Evolutionary conservation across 257 asterid species (phyloP).

Genomic region (Ilex asprella): DNA sequence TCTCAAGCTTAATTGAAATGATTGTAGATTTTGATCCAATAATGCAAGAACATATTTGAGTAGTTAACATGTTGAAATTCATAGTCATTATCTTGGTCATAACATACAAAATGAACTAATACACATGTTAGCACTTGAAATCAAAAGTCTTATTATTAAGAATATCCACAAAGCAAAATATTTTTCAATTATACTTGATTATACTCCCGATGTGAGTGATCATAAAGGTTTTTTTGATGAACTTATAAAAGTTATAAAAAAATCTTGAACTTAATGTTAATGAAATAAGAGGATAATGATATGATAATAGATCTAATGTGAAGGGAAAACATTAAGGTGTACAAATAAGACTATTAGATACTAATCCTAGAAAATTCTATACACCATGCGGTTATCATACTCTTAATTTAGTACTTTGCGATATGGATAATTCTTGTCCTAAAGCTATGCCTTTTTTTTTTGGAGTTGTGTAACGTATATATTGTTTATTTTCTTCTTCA

Average conservation of each 20-base stretch:
- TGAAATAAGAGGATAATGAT: conserved; percentile 1
- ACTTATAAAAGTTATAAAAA: background rate
- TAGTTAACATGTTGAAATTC: background rate
- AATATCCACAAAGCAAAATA: background rate
- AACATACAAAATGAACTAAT: conserved; percentile 11
- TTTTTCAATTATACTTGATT: conserved; percentile 13
- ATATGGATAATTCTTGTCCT: conserved; percentile 2
- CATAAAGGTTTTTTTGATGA: background rate
- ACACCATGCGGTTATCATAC: background rate
- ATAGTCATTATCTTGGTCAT: conserved; percentile 2
- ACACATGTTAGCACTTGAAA: background rate
- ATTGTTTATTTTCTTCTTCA: conserved; percentile 2
- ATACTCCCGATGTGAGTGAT: too few species aligned
- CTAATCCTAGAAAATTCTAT: conserved; percentile 2
- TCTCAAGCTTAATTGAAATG: background rate
- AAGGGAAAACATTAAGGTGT: conserved; percentile 1
- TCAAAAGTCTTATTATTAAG: too few species aligned
- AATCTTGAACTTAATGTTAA: background rate
- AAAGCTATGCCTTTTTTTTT: conserved; percentile 2
- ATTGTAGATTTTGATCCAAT: conserved; percentile 4
- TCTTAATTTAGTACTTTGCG: background rate
- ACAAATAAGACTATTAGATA: background rate
- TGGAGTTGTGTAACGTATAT: background rate
- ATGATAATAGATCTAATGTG: too few species aligned
- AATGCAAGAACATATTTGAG: conserved; percentile 1